Base-by-base conservation (phyloP, 345 rosid species). In the Syzygium aromaticum region DNA sequence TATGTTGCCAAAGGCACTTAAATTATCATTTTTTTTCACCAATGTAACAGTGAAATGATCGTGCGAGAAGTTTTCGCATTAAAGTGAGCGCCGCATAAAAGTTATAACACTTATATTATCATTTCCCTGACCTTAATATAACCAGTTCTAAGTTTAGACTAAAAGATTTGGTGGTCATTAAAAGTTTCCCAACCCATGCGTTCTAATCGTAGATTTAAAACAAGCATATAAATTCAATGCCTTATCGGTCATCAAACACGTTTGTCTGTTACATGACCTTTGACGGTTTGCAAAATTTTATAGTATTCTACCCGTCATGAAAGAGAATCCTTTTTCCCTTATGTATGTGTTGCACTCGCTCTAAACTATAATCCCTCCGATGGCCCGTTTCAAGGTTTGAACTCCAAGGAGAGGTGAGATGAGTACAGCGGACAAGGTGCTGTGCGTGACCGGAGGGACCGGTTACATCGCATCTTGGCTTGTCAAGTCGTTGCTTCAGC, bases 391-490 rank as follows among this genome's bases (percentile, higher is more conserved):
- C n/a, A 57, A 57, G 63, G 25, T 57, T 57, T 57, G 28, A 57
- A 57, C 25, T 57, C 64, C 64, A 12, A 57, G 15, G 64, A 57
- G 64, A 57, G 3, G 28, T 23, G 63, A 25, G 28, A 57, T 57
- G 28, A 57, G 3, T 57, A 25, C 38, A 13, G 77, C 3, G 77
- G 77, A 28, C 38, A 63, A n/a, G 77, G 77, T 63, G 77, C 19
- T 63, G 38, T 15, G 19, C 63, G 93, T 92, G 27, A 92, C 91
- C 4, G 93, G 92, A 85, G 94, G 89, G 53, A 89, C 90, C 51
- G 92, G 94, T 22, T 90, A 86, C 88, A 88, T 92, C 12, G 93
- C 92, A 33, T 92, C 92, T 17, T 91, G 93, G 92, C 90, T 92
- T 28, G 90, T 91, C 52, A 91, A 85, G 85, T 88, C 86, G 16